Conservation (phyloP, 2,329 filamentous ascomycete genomes). For the Tolypocladium endophyticum region DNA sequence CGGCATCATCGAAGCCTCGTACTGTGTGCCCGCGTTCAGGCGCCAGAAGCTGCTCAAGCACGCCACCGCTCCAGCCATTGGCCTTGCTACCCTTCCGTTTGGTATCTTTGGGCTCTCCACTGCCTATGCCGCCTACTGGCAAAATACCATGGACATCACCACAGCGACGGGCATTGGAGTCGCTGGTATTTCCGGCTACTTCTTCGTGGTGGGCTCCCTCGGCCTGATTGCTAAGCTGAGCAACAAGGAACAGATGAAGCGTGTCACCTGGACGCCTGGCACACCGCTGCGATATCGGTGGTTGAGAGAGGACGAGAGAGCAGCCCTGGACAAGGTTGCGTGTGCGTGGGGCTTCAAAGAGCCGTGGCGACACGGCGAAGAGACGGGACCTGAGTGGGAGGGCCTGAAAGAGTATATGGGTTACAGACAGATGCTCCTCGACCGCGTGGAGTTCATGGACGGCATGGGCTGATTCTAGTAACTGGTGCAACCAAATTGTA, state of each 20-base stretch:
- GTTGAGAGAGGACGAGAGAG: slow-evolving; percentile 82
- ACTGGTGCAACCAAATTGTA: background rate
- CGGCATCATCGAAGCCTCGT: slow-evolving; percentile 61
- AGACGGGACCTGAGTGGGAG: slow-evolving; percentile 87
- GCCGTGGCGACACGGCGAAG: slow-evolving; percentile 68
- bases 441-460: slow-evolving; percentile 81
- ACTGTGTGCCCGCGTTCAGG: slow-evolving; percentile 54
- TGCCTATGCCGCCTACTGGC: slow-evolving; percentile 29
- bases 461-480: slow-evolving; percentile 52
- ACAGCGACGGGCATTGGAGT: slow-evolving; percentile 72
- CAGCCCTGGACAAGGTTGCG: slow-evolving; percentile 75
- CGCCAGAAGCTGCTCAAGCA: slow-evolving; percentile 57
- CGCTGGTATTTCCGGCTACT: slow-evolving; percentile 71
- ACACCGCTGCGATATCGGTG: slow-evolving; percentile 73
- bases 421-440: slow-evolving; percentile 78
- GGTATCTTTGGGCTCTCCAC: slow-evolving; percentile 62
- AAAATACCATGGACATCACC: slow-evolving; percentile 63
- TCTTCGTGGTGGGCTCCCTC: slow-evolving; percentile 69
- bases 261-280: slow-evolving; percentile 82
- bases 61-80: slow-evolving; percentile 47
- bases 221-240: slow-evolving; percentile 79
- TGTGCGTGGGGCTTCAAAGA: slow-evolving; percentile 89
- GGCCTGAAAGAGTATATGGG: slow-evolving; percentile 73
- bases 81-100: slow-evolving; percentile 49
- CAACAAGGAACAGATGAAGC: slow-evolving; percentile 87